Evolutionary conservation across 2,329 filamentous ascomycete species (phyloP), one percentile per base, ranked within the genome.

Genomic region (Rutstroemia sp.): DNA sequence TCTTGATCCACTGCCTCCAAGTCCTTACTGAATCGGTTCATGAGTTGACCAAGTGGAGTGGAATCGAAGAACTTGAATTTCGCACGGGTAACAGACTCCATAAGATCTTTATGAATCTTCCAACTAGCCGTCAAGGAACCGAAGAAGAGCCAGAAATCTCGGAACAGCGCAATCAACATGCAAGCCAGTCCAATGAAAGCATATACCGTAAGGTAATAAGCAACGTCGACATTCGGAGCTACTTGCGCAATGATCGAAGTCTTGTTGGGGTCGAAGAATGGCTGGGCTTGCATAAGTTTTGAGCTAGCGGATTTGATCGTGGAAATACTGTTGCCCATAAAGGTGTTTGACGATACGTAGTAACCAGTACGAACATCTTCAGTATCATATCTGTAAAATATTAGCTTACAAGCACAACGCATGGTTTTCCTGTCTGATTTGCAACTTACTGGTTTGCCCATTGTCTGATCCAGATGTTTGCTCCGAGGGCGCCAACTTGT

Each of bases 11-110:
- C 80, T 10, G 91, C 85, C 70, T 99, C 92, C 14, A 99, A 82
- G 70, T 99, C 94, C 72, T 97, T 97, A 70, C 92, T 97, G 74
- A 99, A 99, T 19, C 94, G 84, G 72, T 99, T 99, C 86, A 97
- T 97, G 66, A 99, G 79, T 72, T 96, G 92, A 12, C 94, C 94
- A 0, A 97, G 81, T 2, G 94, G 94, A 0, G 94, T 99, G 1
- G 92, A 88, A 68, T 99, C 94, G 67, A 99, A 99, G 75, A 99
- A 99, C 69, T 89, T 91, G 78, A 99, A 97, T 69, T 91, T 92
- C 30, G 94, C 94, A 63, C 92, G 84, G 14, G 89, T 87, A 23
- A 99, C 84, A 1, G 87, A 79, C 27, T 82, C 78, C 70, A 99
- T 87, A 54, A 99, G 77, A 38, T 81, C 77, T 62, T 86, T 79